These are phyloP conservation scores for Russula virescens DNA, from an alignment of 768 basidiomycete species.

Conservation along the genomic window DNA sequence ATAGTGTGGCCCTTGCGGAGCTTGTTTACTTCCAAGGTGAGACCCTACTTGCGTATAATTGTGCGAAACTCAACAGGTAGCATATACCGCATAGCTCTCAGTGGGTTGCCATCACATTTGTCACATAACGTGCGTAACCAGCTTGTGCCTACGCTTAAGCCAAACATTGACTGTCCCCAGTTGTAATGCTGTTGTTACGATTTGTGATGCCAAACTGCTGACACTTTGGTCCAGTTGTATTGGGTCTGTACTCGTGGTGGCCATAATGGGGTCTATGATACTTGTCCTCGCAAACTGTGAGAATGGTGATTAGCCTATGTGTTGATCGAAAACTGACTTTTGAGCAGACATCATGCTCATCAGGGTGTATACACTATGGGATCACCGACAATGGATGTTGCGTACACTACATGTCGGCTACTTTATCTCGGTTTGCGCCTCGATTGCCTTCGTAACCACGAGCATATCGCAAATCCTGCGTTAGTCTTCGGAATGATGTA, in stretches of 20 bases:
- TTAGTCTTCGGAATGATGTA: neutral
- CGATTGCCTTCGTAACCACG: conserved; percentile 6
- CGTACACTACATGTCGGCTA: conserved; percentile 4
- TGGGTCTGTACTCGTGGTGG: conserved; percentile 8
- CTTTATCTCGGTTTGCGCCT: conserved; percentile 7
- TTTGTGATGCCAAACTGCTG: neutral
- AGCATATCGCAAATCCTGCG: conserved; percentile 9
- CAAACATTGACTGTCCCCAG: neutral
- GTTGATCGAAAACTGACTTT: conserved; percentile 24
- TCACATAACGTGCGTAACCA: conserved; percentile 4
- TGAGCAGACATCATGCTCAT: conserved; percentile 34
- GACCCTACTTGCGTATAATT: neutral
- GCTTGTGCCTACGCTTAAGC: neutral
- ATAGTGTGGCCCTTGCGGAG: conserved; percentile 32
- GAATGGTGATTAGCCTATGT: conserved; percentile 23
- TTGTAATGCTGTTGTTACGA: neutral
- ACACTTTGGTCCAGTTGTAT: conserved; percentile 5
- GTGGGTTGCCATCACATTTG: conserved; percentile 4
- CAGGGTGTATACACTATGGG: conserved; percentile 37
- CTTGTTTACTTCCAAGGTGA: conserved; percentile 30
- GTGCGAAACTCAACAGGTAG: neutral
- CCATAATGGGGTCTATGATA: conserved; percentile 29
- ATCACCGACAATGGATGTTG: conserved; percentile 28
- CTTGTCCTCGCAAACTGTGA: conserved; percentile 28
- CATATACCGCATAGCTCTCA: neutral